Evolutionary conservation across 331 rosid species (phyloP), one percentile per base, ranked within the genome.

Genomic region (Saraca asoca): DNA sequence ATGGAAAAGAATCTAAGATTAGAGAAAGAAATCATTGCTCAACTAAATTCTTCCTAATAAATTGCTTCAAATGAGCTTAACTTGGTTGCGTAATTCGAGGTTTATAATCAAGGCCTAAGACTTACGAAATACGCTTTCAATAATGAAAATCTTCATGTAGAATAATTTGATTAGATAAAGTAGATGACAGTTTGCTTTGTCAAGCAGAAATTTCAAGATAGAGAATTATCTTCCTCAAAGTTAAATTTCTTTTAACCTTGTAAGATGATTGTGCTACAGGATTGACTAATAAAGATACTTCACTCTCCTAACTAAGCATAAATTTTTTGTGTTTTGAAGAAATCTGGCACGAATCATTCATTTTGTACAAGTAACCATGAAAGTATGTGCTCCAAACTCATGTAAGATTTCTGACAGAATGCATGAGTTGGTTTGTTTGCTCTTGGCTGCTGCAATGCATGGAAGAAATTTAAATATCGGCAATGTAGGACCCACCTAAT

Each of bases 191-290:
- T 64, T 69, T 77, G 79, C 85, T 77, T 81, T 77, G 63, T 43
- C 73, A 69, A 52, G 77, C 80, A 81, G 80, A 62, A 70, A 69
- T 39, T 77, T 81, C 82, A 77, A 58, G 57, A 59, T 56, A 62
- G 50, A 55, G 58, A 62, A 35, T 61, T 68, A 29, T 56, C 35
- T 53, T 20, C 29, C 61, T 55, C 31, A 31, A 56, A 29, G 68
- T 61, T 42, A 48, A 75, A 52, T 45, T 41, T 24, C n/a, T 45
- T 42, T 64, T 65, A 49, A 52, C 51, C 66, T 58, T 45, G 8
- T 16, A 35, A 16, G 55, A 42, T 46, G 49, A 33, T 43, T 71
- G 15, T 15, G 62, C 3, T 41, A 41, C 42, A n/a, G 33, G 68
- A 44, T 5, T 44, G 50, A 39, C 7, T 39, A 39, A 39, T 5